These are phyloP conservation scores for Beauveria sp. DNA, from an alignment of 2,329 filamentous ascomycete genomes.

Conservation along the genomic window DNA sequence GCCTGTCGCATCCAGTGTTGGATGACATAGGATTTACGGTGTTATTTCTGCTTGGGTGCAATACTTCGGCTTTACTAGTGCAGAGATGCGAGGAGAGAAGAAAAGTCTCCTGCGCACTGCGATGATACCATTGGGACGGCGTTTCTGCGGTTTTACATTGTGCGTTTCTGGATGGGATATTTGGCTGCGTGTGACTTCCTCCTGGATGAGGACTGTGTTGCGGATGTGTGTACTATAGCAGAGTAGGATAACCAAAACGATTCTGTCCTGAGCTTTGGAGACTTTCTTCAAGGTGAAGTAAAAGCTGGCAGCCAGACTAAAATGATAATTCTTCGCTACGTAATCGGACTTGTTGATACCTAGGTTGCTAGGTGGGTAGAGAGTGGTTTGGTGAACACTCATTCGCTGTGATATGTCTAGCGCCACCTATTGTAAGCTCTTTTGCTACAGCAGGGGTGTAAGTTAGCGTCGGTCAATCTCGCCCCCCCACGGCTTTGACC, in stretches of 20 bases:
- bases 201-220: neutral
- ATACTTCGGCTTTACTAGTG: neutral
- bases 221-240: neutral
- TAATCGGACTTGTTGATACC: no score
- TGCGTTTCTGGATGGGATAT: neutral
- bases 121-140: slow-evolving; percentile 10
- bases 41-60: neutral
- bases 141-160: neutral
- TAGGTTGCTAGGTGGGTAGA: no score
- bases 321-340: no score
- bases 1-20: neutral
- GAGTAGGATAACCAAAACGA: neutral
- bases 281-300: no score
- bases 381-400: no score
- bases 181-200: neutral
- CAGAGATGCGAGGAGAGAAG: neutral
- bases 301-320: no score
- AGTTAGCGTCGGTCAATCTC: no score
- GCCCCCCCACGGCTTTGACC: neutral
- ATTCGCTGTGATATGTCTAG: no score
- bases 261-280: neutral
- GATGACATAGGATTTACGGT: neutral
- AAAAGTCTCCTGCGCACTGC: neutral
- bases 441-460: no score
- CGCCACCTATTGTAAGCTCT: no score